Evolutionary conservation across 2,329 filamentous ascomycete species (phyloP), one percentile per base, ranked within the genome.

Genomic region (Alternaria sp.): DNA sequence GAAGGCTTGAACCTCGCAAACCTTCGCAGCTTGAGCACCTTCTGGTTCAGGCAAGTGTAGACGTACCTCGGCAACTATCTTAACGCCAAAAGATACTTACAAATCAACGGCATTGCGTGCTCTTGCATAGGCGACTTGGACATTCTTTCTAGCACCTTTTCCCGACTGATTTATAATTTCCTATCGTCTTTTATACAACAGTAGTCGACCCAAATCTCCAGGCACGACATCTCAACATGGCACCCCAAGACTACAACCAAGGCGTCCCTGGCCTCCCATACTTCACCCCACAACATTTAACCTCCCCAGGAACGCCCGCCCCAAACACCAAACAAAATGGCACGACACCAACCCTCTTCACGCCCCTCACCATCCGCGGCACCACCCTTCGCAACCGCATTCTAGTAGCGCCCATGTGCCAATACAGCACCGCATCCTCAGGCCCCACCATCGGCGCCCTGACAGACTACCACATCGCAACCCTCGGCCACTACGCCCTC

Each of bases 261-360:
- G 72, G 73, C 17, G 72, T 73, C 25, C 62, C 69, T 15, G 67
- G 65, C 53, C 59, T 80, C 43, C 73, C 82, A 11, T 85, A 83
- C 76, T 85, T 83, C 73, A 84, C 82, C 1, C 83, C 83, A 10
- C 69, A 77, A 11, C 83, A 85, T 66, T 57, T 76, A 45, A 75
- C 73, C 13, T 78, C 78, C 5, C 82, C 83, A 6, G 83, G 83
- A 15, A 81, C 71, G 2, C 70, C 71, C 5, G 32, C 57, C 11
- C 53, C 63, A n/a, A 49, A 51, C 15, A 45, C 51, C 23, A 63
- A 62, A 10, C 59, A 62, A 40, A 64, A 67, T 40, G 32, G 21
- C 1, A 28, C 47, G 6, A 61, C 68, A 4, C 77, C 78, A 0
- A 79, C 72, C 1, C 73, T 80, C 46, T 80, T 80, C 65, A 77